Conservation (phyloP, 768 basidiomycete species). For the Hypholoma fasciculare region DNA sequence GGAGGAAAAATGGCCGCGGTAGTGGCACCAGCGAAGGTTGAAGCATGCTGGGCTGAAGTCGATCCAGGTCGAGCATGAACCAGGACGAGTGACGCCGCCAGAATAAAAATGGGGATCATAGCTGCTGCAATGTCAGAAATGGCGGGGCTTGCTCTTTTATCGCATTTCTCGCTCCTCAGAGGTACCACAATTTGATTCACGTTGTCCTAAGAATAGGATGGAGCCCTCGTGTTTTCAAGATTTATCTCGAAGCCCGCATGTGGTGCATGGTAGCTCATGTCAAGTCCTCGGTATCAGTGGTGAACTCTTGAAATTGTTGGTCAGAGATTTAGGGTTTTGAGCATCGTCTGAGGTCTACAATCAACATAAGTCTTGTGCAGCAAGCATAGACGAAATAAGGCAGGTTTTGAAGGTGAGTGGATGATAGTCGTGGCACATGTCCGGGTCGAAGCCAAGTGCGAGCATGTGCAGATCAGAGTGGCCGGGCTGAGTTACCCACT, state of each 20-base stretch:
- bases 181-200: too few relatives aligned
- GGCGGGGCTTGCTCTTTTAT: background rate
- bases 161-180: too few relatives aligned
- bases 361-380: too few relatives aligned
- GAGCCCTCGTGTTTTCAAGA: background rate
- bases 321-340: too few relatives aligned
- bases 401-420: background rate
- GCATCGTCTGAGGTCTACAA: too few relatives aligned
- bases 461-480: background rate
- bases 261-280: background rate
- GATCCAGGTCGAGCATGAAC: background rate
- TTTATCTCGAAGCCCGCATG: background rate
- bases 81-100: background rate
- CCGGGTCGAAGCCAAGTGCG: background rate
- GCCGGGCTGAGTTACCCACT: too few relatives aligned
- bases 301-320: too few relatives aligned
- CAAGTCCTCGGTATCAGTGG: background rate
- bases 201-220: background rate
- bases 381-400: too few relatives aligned
- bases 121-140: background rate
- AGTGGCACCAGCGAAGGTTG: constrained; percentile 43
- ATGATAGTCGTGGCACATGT: background rate
- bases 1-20: constrained; percentile 43
- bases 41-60: constrained; percentile 21
- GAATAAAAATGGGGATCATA: constrained; percentile 1